Base-by-base conservation (phyloP, 805 yeast species). In the Kurtzmaniella cleridarum region DNA sequence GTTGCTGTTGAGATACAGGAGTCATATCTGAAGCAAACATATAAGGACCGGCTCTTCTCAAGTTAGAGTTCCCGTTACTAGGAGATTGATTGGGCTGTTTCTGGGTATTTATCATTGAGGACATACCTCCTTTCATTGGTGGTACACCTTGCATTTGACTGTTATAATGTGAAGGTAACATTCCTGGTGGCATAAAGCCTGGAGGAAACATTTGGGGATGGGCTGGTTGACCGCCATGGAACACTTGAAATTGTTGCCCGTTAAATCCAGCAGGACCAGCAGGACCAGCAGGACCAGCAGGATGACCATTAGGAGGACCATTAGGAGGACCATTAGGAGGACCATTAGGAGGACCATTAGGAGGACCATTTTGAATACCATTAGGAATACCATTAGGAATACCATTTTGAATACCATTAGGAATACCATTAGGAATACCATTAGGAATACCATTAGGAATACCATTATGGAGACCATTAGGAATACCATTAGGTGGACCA, bases 171-270 rank as follows among this genome's bases (percentile, higher is more conserved):
- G 48, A 59, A 18, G 50, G 52, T 14, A 49, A 47, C 53, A 54
- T 51, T 16, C 58, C 58, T 8, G 44, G 42, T 5, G 57, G 60
- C 30, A 43, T 39, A 13, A 49, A 43, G 1, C 68, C 68, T 3
- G 55, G 59, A 2, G 66, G 69, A 17, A 52, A 54, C 65, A 63
- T 57, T 30, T 45, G 54, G 16, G 44, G 26, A 28, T 46, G 50
- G 13, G 48, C 49, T 14, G 47, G 48, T 18, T 49, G 46, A 27
- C 32, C 33, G 43, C 46, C 28, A 20, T 5, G 24, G 24, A 20
- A 20, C 8, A 5, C 24, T 20, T 30, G 9, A 2, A 30, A 4
- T 13, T 14, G 30, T 39, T 39, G 16, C 29, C 34, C n/a, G 33
- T 27, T 20, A 14, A 38, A 30, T 32, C 27, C 18, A 23, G 39